Evolutionary conservation across 257 asterid species (phyloP).

Genomic region (Jacaranda mimosifolia): DNA sequence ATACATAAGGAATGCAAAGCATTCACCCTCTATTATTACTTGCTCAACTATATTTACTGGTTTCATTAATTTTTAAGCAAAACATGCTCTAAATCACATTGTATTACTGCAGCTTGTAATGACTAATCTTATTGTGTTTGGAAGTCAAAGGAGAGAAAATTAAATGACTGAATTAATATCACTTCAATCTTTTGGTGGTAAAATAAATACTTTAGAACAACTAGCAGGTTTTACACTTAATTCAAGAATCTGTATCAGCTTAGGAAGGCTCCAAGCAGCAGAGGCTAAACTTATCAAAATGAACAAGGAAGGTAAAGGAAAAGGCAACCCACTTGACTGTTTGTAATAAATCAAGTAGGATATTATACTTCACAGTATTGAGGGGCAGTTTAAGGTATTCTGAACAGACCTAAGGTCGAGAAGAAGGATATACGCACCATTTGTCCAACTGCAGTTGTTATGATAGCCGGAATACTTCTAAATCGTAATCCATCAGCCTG

Average conservation of each 20-base stretch:
- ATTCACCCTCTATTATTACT: neutral
- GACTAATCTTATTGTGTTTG: constrained; percentile 11
- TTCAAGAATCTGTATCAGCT: constrained; percentile 22
- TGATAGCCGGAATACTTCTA: constrained; percentile 59
- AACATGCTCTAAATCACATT: neutral
- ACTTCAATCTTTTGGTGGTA: neutral
- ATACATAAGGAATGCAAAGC: neutral
- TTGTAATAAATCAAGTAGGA: no score
- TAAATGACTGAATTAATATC: neutral
- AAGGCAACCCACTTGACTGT: neutral
- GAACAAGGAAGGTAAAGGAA: constrained; percentile 7
- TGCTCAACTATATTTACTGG: neutral
- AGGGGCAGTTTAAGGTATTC: neutral
- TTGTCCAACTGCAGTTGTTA: constrained; percentile 87
- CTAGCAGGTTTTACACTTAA: neutral
- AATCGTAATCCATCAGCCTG: constrained; percentile 65
- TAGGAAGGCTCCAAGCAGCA: constrained; percentile 14
- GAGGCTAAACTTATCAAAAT: neutral
- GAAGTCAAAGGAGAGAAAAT: neutral
- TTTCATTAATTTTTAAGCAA: neutral
- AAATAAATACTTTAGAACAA: neutral
- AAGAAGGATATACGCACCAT: constrained; percentile 61
- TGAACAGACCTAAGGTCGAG: neutral
- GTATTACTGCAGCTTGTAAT: neutral
- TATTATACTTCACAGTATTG: neutral